Conservation (phyloP, 1,284 basidiomycete species). For the Marasmius oreades region DNA sequence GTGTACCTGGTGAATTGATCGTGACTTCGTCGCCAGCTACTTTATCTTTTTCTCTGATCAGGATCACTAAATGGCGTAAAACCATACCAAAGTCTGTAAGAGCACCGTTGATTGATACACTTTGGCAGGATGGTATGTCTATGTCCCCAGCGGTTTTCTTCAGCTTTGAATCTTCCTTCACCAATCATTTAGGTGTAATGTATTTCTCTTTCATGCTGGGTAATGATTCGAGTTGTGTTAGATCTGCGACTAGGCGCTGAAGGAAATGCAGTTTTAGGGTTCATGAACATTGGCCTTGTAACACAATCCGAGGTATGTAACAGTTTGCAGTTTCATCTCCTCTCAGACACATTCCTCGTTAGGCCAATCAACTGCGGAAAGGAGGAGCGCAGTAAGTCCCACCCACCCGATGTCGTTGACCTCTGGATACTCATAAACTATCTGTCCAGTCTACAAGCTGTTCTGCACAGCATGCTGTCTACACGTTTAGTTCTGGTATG, state of each 20-base stretch:
- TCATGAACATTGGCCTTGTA: neutral
- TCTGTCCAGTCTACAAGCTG: neutral
- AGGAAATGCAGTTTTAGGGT: neutral
- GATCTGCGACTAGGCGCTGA: neutral
- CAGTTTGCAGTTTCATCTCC: neutral
- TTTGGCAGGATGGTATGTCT: neutral
- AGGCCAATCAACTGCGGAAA: neutral
- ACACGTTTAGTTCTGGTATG: neutral
- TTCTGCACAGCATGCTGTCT: neutral
- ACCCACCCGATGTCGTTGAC: no score
- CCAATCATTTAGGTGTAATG: neutral
- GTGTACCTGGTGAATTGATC: neutral
- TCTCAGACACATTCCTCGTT: neutral
- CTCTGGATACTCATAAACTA: neutral
- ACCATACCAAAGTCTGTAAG: neutral
- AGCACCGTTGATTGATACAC: neutral
- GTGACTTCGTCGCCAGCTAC: neutral
- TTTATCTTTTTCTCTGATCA: neutral
- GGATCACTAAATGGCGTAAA: neutral
- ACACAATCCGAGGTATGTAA: neutral
- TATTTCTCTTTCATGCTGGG: constrained; percentile 1
- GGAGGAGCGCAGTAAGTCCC: neutral
- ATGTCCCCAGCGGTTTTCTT: no score
- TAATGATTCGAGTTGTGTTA: neutral
- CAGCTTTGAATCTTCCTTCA: neutral